phyloP scores from a whole-genome alignment of 768 basidiomycete species.

The Tephrocybe sp. region DNA sequence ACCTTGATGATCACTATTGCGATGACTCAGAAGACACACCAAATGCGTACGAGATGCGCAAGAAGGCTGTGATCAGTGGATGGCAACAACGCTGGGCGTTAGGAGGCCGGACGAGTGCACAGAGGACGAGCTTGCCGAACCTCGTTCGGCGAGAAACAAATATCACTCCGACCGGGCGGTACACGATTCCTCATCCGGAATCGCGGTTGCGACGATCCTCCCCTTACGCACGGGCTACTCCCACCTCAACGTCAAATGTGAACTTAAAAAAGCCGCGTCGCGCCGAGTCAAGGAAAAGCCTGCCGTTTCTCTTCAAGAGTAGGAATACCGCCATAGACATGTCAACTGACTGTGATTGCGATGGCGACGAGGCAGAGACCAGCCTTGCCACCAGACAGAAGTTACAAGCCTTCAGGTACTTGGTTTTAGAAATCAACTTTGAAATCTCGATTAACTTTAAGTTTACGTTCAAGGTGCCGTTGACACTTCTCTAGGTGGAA shows the following conservation, averaged over 20 bases:
- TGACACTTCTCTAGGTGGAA: too few relatives aligned
- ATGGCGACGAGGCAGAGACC: not conserved
- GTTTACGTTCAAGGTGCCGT: too few relatives aligned
- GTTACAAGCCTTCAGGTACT: constrained; percentile 9
- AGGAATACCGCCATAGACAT: too few relatives aligned
- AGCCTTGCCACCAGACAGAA: not conserved
- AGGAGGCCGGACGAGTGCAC: constrained; percentile 38
- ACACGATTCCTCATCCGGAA: constrained; percentile 22
- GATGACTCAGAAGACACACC: constrained; percentile 27
- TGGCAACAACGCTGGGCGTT: constrained; percentile 56
- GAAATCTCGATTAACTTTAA: too few relatives aligned
- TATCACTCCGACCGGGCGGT: constrained; percentile 42
- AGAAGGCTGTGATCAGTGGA: constrained; percentile 47
- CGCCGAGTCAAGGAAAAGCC: constrained; percentile 22
- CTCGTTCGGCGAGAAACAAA: constrained; percentile 46
- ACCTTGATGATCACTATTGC: constrained; percentile 18
- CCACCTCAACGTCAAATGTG: constrained; percentile 14
- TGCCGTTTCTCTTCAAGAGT: constrained; percentile 26
- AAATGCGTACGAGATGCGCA: constrained; percentile 28
- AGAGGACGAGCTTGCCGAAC: constrained; percentile 18
- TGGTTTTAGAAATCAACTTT: too few relatives aligned
- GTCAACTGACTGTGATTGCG: not conserved
- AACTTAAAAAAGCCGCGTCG: constrained; percentile 11
- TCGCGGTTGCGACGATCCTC: constrained; percentile 13
- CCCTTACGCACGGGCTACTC: constrained; percentile 18